Percentiles rank a stretch among this genome's conserved stretches.
Conservation (phyloP, 805 yeast species). For the Nadsonia fulvescens region DNA sequence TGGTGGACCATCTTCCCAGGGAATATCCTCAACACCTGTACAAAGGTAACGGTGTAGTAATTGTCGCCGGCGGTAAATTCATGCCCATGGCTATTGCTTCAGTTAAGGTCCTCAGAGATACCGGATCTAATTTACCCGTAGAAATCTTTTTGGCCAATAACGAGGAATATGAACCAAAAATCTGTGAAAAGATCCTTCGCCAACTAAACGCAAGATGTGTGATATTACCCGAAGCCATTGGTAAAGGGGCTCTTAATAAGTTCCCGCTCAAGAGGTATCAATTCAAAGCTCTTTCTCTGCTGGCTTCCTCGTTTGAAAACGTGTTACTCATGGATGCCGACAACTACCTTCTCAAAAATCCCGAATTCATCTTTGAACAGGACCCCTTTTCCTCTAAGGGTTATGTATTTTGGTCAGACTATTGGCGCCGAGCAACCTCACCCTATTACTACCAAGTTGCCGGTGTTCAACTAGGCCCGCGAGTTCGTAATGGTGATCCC, state of each 20-base stretch:
- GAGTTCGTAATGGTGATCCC: conserved; percentile 12
- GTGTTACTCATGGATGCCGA: conserved; percentile 62
- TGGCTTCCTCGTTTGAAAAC: conserved; percentile 57
- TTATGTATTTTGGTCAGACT: conserved; percentile 65
- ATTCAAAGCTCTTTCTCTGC: conserved; percentile 47
- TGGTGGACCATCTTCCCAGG: conserved; percentile 22
- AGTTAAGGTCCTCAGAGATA: conserved; percentile 43
- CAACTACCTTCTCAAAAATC: conserved; percentile 48
- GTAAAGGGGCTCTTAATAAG: conserved; percentile 28
- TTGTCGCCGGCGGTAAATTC: conserved; percentile 67
- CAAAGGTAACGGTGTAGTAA: conserved; percentile 36
- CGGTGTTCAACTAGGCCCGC: conserved; percentile 29
- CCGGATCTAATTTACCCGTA: conserved; percentile 55
- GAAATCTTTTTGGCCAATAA: conserved; percentile 64
- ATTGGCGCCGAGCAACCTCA: conserved; percentile 70
- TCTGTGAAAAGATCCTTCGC: conserved; percentile 50
- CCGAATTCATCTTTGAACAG: conserved; percentile 38
- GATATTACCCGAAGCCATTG: conserved; percentile 42
- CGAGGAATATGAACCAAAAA: conserved; percentile 52
- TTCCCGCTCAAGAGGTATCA: conserved; percentile 48
- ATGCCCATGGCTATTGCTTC: conserved; percentile 54
- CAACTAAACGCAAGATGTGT: conserved; percentile 48
- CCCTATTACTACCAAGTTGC: conserved; percentile 59
- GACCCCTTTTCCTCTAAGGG: conserved; percentile 37
- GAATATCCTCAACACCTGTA: conserved; percentile 8